Base-by-base conservation (phyloP, 1,284 basidiomycete genomes). In the Puccinia brachypodii region DNA sequence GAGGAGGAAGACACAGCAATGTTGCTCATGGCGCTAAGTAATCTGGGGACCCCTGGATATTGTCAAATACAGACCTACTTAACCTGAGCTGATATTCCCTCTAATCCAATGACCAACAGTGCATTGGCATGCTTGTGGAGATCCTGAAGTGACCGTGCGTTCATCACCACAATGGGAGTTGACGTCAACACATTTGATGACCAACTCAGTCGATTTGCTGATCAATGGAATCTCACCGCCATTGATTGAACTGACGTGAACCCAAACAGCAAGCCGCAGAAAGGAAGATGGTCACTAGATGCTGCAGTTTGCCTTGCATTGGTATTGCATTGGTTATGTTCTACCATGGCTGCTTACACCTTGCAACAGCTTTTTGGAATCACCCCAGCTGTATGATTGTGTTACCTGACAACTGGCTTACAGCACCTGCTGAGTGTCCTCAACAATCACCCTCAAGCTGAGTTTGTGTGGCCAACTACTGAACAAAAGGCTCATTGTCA, bases 111-210 rank as follows among this genome's bases (percentile, higher is more conserved):
- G 53, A 1, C 1, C 8, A 25, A 56, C 53, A 56, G 14, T 16
- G 53, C 53, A 16, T 56, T 2, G 53, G 53, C 53, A 2, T 22
- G 53, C 53, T 56, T 56, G 22, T 56, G 14, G 53, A 56, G 53
- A 7, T 56, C 53, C 14, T 7, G 7, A 56, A 64, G 22, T 28
- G 25, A 64, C 36, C 83, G 86, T 0, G 89, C 88, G 4, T 89
- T 87, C 82, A 89, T 89, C 64, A 89, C 88, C 0, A 89, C 88
- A 0, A 89, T 89, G 88, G 88, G 89, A 0, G 83, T 89, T 86
- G 60, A 89, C 85, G 86, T 87, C 0, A 77, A 77, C 0, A 88
- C 87, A 0, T 89, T 89, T 83, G 6, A 87, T 6, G 84, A 83
- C 28, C 85, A 89, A 28, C 84, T 89, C 0, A 56, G 78, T 0